Percentiles rank a stretch among this genome's conserved stretches.
Evolutionary conservation across 306 rosid genomes (phyloP).

Genomic region (Malus sylvestris): DNA sequence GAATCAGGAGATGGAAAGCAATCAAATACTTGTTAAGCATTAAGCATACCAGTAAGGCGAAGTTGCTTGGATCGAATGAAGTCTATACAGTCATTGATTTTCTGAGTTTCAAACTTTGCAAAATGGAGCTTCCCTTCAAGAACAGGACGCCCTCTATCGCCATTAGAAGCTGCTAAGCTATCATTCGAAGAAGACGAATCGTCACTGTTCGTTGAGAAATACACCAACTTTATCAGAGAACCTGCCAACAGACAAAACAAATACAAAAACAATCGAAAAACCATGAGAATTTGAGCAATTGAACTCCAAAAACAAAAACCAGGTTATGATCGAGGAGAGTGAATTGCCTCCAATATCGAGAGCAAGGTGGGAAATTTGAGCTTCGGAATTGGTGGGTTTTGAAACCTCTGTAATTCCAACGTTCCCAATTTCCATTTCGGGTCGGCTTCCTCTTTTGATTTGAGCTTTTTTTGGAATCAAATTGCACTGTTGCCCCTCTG

Average conservation of each 20-base stretch:
- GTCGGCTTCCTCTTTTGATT: neutral
- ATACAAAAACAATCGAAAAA: neutral
- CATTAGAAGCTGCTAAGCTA: constrained; percentile 28
- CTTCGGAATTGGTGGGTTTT: constrained; percentile 14
- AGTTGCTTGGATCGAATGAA: constrained; percentile 66
- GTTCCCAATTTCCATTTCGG: constrained; percentile 42
- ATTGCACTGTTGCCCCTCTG: neutral
- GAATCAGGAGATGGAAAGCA: neutral
- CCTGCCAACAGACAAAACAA: constrained; percentile 41
- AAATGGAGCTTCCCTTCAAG: constrained; percentile 77
- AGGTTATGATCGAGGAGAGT: neutral
- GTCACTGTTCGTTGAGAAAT: constrained; percentile 50
- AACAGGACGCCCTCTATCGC: constrained; percentile 22
- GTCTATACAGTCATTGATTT: constrained; percentile 69
- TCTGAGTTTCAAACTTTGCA: constrained; percentile 75
- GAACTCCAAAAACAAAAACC: neutral
- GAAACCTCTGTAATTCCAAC: constrained; percentile 19
- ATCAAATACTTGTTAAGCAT: neutral
- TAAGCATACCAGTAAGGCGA: constrained; percentile 46
- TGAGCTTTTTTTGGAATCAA: neutral
- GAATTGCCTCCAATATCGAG: constrained; percentile 77
- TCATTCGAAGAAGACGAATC: constrained; percentile 30
- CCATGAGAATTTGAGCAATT: neutral
- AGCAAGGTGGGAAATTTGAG: constrained; percentile 61
- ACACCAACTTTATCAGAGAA: constrained; percentile 73